phyloP scores from a whole-genome alignment of 1,284 basidiomycete species.

The Cryptococcus hybrid region DNA sequence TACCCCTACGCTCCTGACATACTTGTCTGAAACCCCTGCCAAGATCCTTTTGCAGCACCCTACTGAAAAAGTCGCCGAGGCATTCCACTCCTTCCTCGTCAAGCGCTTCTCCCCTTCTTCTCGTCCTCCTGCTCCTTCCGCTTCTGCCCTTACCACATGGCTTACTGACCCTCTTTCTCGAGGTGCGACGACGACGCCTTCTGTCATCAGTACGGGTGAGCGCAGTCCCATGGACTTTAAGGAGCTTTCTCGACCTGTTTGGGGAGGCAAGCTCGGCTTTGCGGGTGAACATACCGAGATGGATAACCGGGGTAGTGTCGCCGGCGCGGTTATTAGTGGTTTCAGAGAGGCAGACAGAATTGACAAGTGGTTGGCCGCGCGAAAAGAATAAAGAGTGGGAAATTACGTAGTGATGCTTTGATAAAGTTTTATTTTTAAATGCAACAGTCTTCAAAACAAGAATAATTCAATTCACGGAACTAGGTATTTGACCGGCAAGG shows the following conservation, averaged over 20 bases:
- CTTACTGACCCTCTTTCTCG: constrained; percentile 50
- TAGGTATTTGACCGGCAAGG: not conserved
- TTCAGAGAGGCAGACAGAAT: constrained; percentile 50
- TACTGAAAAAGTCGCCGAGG: constrained; percentile 34
- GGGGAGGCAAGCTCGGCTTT: constrained; percentile 53
- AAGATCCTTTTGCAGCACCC: constrained; percentile 27
- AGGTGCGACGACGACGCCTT: constrained; percentile 56
- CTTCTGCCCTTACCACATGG: constrained; percentile 50
- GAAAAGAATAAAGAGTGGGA: constrained; percentile 1
- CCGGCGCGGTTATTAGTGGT: constrained; percentile 52
- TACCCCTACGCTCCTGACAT: constrained; percentile 49
- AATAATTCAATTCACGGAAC: not conserved
- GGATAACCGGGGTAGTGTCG: constrained; percentile 53
- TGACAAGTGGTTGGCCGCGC: constrained; percentile 25
- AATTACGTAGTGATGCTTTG: not conserved
- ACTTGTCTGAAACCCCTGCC: constrained; percentile 49
- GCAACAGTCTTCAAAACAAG: not conserved
- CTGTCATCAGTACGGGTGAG: constrained; percentile 45
- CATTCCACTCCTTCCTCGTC: constrained; percentile 48
- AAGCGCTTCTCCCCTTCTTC: constrained; percentile 23
- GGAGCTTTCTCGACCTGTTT: constrained; percentile 50
- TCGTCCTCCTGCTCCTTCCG: constrained; percentile 16
- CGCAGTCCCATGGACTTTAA: constrained; percentile 53
- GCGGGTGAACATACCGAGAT: constrained; percentile 58
- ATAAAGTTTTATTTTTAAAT: not conserved